Evolutionary conservation across 2,329 filamentous ascomycete species (phyloP), one percentile per base, ranked within the genome.

Genomic region (Lecanosticta acicola): DNA sequence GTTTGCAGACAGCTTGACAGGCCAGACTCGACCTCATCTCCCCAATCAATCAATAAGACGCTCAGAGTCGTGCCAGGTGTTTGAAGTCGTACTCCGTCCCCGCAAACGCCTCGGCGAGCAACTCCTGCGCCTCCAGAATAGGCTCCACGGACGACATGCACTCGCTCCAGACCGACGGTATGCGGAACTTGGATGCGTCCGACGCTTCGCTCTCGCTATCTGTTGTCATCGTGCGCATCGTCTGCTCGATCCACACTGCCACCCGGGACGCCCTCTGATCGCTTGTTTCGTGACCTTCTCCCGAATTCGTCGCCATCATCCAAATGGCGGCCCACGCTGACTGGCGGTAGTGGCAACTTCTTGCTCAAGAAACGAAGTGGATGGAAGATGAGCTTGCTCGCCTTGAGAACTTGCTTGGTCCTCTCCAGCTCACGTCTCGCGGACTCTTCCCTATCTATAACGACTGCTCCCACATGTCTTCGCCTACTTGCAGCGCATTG

Each of bases 211-310:
- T 18, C 13, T 14, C 11, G 26, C 33, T 42, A 11, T 42, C 40
- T 10, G 20, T 32, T 13, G 13, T 34, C 13, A 20, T 14, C 10
- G 32, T 42, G n/a, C 21, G 11, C 11, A 42, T 3, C 18, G 17
- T 33, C 29, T 34, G 26, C 17, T 42, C 26, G 9, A 34, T 21
- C 40, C 40, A 42, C 3, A 42, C 32, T 13, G 16, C 17, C 29
- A 20, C 20, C n/a, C 21, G 16, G 9, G 16, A 11, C 9, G 7
- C 24, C 7, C 24, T 11, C 11, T 29, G 24, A 29, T 29, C 24
- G 24, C n/a, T n/a, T n/a, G 24, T 29, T 29, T 29, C 24, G 11
- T 29, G 24, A 29, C 24, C 7, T 29, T 29, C 11, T 29, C 7
- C 24, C 24, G 24, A 29, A 29, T 29, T 29, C 11, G 24, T 7